Base-by-base conservation (phyloP, 169 alveolate species). In the Plasmodium gonderi region DNA sequence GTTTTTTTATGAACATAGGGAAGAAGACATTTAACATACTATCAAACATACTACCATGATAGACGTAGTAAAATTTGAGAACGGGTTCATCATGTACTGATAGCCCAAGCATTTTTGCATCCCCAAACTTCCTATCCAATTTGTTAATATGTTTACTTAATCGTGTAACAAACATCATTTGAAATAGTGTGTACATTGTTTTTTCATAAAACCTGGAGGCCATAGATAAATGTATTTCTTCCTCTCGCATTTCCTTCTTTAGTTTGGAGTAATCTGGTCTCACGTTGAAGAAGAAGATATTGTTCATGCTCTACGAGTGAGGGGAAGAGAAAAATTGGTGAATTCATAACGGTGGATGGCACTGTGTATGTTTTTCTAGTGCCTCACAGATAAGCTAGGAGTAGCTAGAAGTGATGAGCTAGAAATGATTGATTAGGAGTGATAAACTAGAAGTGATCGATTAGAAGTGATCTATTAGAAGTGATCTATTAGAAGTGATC, bases 131-230 rank as follows among this genome's bases (percentile, higher is more conserved):
- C 12, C 78, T 69, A 26, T 83, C 92, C 11, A 83, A 51, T 76
- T 45, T 72, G 64, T 83, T 51, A 64, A 83, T 54, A 64, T 83
- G 75, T 26, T 29, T 83, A 33, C 92, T 83, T 83, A 83, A 20
- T 2, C 44, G 74, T 69, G 77, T 49, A 69, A 49, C 65, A 44
- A 83, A 83, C 83, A 83, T 69, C 65, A 83, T 83, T n/a, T 83
- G 92, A 8, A 83, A 83, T 69, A 69, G 42, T 14, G 92, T 17
- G 11, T 69, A 83, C 79, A 83, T 20, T 2, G 85, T 83, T 83
- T 83, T 83, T 47, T 72, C 81, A 23, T 69, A 83, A 83, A 83
- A 83, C 5, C 83, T n/a, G 11, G 92, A 83, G 20, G 92, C 92
- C 92, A 83, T 69, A 12, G 92, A 83, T 1, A 26, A 29, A 64